A percentile compares a stretch with the other conserved stretches of the same genome.
Conservation (phyloP, 116 monocot species). For the Zostera marina region DNA sequence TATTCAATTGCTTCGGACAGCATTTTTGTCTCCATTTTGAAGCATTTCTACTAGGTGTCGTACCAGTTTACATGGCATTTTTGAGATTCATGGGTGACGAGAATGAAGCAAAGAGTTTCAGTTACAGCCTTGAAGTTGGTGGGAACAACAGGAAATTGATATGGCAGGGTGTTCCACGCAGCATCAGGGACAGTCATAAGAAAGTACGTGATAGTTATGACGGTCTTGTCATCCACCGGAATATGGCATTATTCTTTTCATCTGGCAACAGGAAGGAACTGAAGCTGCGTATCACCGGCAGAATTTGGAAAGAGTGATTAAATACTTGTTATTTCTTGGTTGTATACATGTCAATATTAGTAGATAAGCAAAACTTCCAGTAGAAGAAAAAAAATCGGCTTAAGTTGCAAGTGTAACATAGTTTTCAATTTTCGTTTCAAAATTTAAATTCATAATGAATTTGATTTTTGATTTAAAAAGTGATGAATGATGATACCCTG, state of each 20-base stretch:
- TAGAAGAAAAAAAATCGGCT: too few relatives aligned
- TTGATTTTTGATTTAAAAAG: too few relatives aligned
- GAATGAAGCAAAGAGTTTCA: constrained; percentile 33
- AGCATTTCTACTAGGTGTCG: constrained; percentile 33
- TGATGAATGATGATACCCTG: too few relatives aligned
- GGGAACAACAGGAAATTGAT: constrained; percentile 30
- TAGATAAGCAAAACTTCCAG: too few relatives aligned
- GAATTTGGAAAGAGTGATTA: constrained; percentile 35
- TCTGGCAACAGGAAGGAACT: constrained; percentile 35
- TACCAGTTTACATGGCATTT: constrained; percentile 58
- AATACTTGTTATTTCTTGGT: too few relatives aligned
- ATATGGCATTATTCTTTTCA: constrained; percentile 48
- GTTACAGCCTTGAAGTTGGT: constrained; percentile 46
- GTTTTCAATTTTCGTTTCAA: too few relatives aligned
- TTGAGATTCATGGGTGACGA: constrained; percentile 50
- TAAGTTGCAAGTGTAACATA: too few relatives aligned
- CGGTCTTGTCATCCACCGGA: constrained; percentile 41
- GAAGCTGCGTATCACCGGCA: constrained; percentile 41
- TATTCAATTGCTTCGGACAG: constrained; percentile 47
- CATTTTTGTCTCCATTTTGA: constrained; percentile 48
- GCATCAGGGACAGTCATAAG: constrained; percentile 36
- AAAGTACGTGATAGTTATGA: constrained; percentile 46
- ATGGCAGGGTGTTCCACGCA: constrained; percentile 43
- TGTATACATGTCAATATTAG: too few relatives aligned
- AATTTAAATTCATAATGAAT: too few relatives aligned